Percentiles rank a stretch among this genome's conserved stretches.
phyloP scores from a whole-genome alignment of 345 rosid species.

The Eucalyptus polybractea region DNA sequence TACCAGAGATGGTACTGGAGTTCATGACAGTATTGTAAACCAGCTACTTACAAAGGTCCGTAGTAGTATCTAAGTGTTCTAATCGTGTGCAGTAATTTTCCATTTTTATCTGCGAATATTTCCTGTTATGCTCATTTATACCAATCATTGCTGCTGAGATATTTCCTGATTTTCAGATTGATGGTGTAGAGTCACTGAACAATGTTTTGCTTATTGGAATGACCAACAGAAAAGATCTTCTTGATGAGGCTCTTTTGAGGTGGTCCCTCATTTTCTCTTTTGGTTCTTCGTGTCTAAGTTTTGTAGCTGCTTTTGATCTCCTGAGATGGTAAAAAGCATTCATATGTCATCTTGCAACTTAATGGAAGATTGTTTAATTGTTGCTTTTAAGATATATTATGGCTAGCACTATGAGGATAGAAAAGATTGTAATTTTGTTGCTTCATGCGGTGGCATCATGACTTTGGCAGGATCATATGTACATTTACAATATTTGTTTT shows the following conservation, averaged over 20 bases:
- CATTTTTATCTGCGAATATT: background rate
- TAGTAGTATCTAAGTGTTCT: background rate
- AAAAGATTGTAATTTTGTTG: background rate
- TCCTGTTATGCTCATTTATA: background rate
- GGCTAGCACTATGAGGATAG: background rate
- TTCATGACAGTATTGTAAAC: conserved; percentile 95
- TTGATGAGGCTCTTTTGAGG: conserved; percentile 99
- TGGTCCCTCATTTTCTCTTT: background rate
- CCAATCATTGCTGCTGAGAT: background rate
- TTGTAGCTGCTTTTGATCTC: background rate
- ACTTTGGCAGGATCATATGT: background rate
- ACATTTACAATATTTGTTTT: background rate
- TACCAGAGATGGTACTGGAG: conserved; percentile 95
- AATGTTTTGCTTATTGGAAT: conserved; percentile 98
- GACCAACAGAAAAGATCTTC: conserved; percentile 99
- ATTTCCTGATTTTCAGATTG: conserved; percentile 52
- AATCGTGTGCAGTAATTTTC: background rate
- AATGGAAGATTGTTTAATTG: background rate
- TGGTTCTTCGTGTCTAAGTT: background rate
- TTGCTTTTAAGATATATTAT: background rate
- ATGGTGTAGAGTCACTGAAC: conserved; percentile 98
- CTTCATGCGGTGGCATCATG: background rate
- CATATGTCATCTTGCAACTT: background rate
- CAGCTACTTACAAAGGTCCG: conserved; percentile 96
- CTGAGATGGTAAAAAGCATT: background rate